A percentile compares a stretch with the other conserved stretches of the same genome.
These are phyloP conservation scores for Entomortierella beljakovae DNA, from an alignment of 192 early-diverging fungal species.

Conservation along the genomic window DNA sequence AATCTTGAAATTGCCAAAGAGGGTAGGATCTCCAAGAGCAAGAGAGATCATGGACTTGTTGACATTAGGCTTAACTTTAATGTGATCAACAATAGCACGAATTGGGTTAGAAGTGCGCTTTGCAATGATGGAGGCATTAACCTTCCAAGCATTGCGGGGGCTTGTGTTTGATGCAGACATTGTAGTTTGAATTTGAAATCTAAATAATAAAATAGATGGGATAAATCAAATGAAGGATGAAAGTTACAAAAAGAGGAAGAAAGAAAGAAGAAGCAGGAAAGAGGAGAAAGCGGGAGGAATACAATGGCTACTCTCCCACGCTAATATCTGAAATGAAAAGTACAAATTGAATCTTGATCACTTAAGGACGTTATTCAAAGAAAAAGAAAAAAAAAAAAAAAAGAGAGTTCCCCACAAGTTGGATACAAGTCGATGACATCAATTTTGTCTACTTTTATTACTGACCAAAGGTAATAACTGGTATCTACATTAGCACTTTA, in stretches of 20 bases:
- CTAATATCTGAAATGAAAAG: no score
- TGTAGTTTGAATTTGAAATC: background rate
- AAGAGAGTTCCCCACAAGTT: no score
- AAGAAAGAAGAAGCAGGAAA: background rate
- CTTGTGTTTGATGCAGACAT: constrained; percentile 36
- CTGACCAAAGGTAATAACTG: no score
- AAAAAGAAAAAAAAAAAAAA: no score
- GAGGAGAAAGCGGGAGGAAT: background rate
- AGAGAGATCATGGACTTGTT: constrained; percentile 73
- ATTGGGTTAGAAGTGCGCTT: constrained; percentile 89
- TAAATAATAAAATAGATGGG: background rate
- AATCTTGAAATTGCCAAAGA: constrained; percentile 92
- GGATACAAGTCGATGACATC: no score
- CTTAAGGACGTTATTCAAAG: no score
- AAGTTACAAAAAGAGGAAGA: background rate
- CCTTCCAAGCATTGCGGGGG: constrained; percentile 55
- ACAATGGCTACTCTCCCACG: background rate
- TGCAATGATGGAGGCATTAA: constrained; percentile 73
- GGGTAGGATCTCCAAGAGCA: constrained; percentile 85
- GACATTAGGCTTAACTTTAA: constrained; percentile 73
- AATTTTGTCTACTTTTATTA: no score
- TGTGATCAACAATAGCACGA: constrained; percentile 84
- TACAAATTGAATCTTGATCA: no score
- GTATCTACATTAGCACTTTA: no score
- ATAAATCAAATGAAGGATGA: background rate